Percentiles rank a stretch among this genome's conserved stretches.
phyloP scores from a whole-genome alignment of 106 monocot species.

The Alisma plantagoaquatica region DNA sequence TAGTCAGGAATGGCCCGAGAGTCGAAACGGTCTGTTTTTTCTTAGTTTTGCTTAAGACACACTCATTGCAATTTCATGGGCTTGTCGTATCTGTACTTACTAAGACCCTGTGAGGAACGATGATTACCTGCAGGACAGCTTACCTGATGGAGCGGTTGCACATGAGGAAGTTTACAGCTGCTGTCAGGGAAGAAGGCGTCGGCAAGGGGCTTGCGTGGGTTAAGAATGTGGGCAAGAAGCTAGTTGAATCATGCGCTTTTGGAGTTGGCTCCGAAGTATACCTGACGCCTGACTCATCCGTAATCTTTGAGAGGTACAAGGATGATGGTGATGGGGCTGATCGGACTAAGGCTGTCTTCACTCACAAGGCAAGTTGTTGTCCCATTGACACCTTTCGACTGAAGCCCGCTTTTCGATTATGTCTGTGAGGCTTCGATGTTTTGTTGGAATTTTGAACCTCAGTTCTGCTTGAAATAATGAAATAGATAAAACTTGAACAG shows the following conservation, averaged over 20 bases:
- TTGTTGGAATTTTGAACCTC: no score
- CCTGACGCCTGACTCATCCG: constrained; percentile 42
- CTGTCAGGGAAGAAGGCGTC: constrained; percentile 1
- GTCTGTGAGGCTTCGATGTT: no score
- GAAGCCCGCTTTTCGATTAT: no score
- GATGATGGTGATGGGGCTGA: constrained; percentile 27
- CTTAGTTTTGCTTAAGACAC: no score
- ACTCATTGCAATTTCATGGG: no score
- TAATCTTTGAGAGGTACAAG: constrained; percentile 47
- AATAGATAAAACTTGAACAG: no score
- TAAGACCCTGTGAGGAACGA: no score
- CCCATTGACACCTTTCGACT: no score
- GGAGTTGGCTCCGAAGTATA: constrained; percentile 68
- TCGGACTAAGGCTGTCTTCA: constrained; percentile 69
- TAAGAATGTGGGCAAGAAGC: constrained; percentile 28
- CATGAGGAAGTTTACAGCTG: constrained; percentile 41
- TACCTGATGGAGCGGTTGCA: constrained; percentile 66
- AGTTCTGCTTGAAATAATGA: no score
- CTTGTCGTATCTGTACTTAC: no score
- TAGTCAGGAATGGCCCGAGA: no score
- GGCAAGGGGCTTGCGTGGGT: constrained; percentile 33
- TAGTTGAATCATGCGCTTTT: constrained; percentile 37
- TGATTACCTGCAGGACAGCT: constrained; percentile 61
- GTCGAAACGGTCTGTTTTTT: no score
- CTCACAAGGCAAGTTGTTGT: constrained; percentile 67